Base-by-base conservation (phyloP, 2,329 filamentous ascomycete species). In the Botrytis elliptica region DNA sequence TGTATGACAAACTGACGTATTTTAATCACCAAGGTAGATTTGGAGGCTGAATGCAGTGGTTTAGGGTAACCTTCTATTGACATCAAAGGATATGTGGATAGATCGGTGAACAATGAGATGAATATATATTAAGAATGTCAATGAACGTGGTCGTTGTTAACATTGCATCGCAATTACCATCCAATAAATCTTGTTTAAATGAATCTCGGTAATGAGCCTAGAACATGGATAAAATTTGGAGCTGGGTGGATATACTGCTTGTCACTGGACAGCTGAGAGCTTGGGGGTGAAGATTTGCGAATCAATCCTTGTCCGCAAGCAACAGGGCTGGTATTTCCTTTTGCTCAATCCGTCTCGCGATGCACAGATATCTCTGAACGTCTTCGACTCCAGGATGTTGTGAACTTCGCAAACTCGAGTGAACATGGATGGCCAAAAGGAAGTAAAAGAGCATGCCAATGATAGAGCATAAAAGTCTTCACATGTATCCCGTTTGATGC, bases 231-330 rank as follows among this genome's bases (percentile, higher is more conserved):
- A 20, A 64, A 29, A 29, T 40, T 16, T 40, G 40, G 62, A 65
- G 42, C 62, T 65, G n/a, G n/a, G 40, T 52, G 42, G 46, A 29
- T 22, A 42, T 40, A 10, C 49, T 12, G 38, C 29, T 38, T 68
- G 36, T 42, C 38, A 68, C 66, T 68, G 38, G 49, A 33, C 66
- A 68, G 66, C 38, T 68, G 49, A 42, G 38, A 42, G 8, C 8
- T 57, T 68, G 36, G 25, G 46, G 46, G 49, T 69, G 44, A 42
- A 69, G 66, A 69, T 69, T 52, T 69, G 6, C 66, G 52, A 42
- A 25, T 69, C 25, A 7, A 40, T 22, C 44, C 42, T 38, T 40
- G 25, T 14, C 46, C 46, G 33, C 33, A 25, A 49, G 25, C 40
- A 60, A 57, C n/a, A 57, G 33, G 60, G 38, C 38, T 42, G 20